Evolutionary conservation across 805 yeast genomes (phyloP), one percentile per base, ranked within the genome.

Genomic region (Zygosaccharomyces kombuchaensis): DNA sequence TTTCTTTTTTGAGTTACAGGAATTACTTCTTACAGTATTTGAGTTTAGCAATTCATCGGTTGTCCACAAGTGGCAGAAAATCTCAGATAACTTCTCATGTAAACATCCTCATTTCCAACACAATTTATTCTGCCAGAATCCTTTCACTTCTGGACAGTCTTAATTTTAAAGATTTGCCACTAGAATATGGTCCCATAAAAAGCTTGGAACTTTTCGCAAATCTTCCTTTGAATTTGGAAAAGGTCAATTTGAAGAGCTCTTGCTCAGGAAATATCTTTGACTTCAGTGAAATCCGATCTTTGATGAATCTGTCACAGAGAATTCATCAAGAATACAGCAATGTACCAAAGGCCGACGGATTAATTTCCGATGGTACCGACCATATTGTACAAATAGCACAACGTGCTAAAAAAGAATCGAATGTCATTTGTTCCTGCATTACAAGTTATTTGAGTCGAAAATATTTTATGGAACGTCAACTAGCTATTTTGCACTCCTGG

Each of bases 401-500:
- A 16, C 36, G 31, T 16, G 52, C 41, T 9, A 31, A 19, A 19
- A 25, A 13, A 17, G 52, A 48, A 34, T 30, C 42, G 16, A 34
- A 32, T 3, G 27, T 45, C 17, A 68, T 62, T 34, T 69, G 35
- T 42, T 43, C 54, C 4, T 72, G 73, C 43, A 55, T 81, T 25
- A 67, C 70, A 0, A 76, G 76, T 53, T 69, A 72, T 19, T 56
- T 78, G 10, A 66, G 78, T n/a, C 70, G 68, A 34, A 69, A 71
- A 36, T 70, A 72, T 32, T 74, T 80, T 53, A 73, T 73, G 49
- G 62, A 71, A 1, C 68, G 72, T 7, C 93, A 84, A 50, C 67
- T 84, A 38, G 67, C 74, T 10, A 78, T 83, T 46, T 67, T 91
- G 23, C 87, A 82, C 57, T 77, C 95, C 0, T 91, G 98, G 98